Percentiles rank a stretch among this genome's conserved stretches.
Conservation (phyloP, 2,329 filamentous ascomycete species). For the Coniella vitis region DNA sequence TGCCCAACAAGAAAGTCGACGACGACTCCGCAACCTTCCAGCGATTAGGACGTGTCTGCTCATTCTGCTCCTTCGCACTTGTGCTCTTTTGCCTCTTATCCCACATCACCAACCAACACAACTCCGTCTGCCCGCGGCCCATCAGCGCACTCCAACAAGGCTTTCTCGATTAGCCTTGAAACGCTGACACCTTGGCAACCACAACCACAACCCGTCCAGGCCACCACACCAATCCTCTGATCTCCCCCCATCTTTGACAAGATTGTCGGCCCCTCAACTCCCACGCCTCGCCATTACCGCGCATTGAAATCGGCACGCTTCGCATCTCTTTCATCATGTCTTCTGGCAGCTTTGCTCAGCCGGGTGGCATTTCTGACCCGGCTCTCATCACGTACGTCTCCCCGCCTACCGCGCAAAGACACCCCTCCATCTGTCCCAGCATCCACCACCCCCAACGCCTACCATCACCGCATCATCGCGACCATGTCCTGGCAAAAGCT, state of each 20-base stretch:
- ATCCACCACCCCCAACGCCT: slow-evolving; percentile 1
- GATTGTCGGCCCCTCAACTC: neutral
- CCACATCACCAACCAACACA: neutral
- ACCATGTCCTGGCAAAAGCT: neutral
- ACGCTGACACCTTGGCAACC: slow-evolving; percentile 3
- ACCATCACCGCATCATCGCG: neutral
- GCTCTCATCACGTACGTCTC: slow-evolving; percentile 55
- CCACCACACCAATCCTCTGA: neutral
- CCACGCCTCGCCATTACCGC: slow-evolving; percentile 6
- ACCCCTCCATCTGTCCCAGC: neutral
- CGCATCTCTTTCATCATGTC: slow-evolving; percentile 7
- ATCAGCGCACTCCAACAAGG: neutral
- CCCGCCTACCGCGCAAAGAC: neutral
- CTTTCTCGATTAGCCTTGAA: neutral
- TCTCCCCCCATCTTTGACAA: neutral
- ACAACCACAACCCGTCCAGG: slow-evolving; percentile 3
- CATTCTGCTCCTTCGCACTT: neutral
- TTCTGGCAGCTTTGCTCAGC: slow-evolving; percentile 18
- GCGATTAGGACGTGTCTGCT: neutral
- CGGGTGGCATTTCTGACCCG: slow-evolving; percentile 59
- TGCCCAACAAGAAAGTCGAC: neutral
- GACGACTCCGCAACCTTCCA: neutral
- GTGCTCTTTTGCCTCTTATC: neutral
- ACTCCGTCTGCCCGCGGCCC: neutral
- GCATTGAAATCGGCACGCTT: slow-evolving; percentile 1